Percentiles rank a stretch among this genome's conserved stretches.
These are phyloP conservation scores for Erythrobasidium hasegawianum DNA, from an alignment of 1,284 basidiomycete species.

Conservation along the genomic window DNA sequence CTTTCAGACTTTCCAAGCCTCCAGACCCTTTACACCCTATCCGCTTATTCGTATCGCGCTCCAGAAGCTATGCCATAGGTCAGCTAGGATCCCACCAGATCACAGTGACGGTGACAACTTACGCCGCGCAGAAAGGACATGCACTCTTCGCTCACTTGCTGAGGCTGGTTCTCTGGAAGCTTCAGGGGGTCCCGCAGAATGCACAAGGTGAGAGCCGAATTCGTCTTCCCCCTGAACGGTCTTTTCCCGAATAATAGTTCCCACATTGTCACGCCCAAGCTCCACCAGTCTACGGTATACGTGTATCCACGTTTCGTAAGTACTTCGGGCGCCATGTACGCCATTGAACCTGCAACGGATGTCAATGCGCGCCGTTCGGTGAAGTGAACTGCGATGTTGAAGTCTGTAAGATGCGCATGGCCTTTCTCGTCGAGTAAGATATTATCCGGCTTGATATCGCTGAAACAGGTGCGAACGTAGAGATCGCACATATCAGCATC, in stretches of 20 bases:
- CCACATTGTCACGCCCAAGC: constrained; percentile 84
- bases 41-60: constrained; percentile 75
- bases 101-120: constrained; percentile 5
- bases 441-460: constrained; percentile 95
- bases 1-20: constrained; percentile 60
- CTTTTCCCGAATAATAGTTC: constrained; percentile 86
- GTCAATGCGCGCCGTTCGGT: constrained; percentile 79
- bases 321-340: constrained; percentile 73
- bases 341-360: constrained; percentile 93
- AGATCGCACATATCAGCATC: not conserved
- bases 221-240: constrained; percentile 87
- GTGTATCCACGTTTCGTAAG: constrained; percentile 59
- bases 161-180: constrained; percentile 41
- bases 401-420: constrained; percentile 94
- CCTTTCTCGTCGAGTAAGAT: constrained; percentile 86
- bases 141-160: constrained; percentile 74
- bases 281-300: constrained; percentile 94
- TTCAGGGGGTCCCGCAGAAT: constrained; percentile 59
- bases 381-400: constrained; percentile 97
- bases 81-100: too few relatives aligned
- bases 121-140: constrained; percentile 69
- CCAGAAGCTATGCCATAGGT: constrained; percentile 74
- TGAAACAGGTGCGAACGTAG: constrained; percentile 47
- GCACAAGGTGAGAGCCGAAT: constrained; percentile 79
- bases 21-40: constrained; percentile 66